Evolutionary conservation across 1,284 basidiomycete genomes (phyloP), one percentile per base, ranked within the genome.

Genomic region (Ustilago trichophora): DNA sequence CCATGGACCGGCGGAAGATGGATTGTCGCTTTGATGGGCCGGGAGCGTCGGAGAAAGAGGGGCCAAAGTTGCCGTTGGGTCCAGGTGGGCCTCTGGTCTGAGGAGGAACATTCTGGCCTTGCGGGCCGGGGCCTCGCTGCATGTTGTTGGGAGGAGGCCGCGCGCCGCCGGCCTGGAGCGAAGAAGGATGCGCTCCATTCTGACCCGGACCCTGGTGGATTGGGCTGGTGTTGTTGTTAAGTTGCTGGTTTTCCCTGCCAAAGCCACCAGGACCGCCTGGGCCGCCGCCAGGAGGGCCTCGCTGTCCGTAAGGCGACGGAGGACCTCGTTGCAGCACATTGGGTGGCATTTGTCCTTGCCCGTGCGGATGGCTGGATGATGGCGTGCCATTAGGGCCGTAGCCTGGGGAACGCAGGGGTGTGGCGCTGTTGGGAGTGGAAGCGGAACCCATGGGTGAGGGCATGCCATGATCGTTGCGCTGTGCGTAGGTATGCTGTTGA

Each of bases 1-100:
- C 71, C 66, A 73, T 60, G 32, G 66, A 70, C 29, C 73, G 38
- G 40, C 71, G 63, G 54, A 72, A 73, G 48, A 75, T 32, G 6
- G 58, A 65, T 26, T 69, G 72, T 6, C 65, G 53, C 26, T 71
- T 63, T 12, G 47, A 40, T 3, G 67, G 71, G 13, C 63, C 58
- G 6, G 51, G 58, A 10, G 59, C 49, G 13, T 73, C 58, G 0
- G 68, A 73, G 32, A 73, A 72, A 18, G 68, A 62, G 7, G 68
- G 63, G n/a, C 63, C 58, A 44, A 55, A 52, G 19, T 32, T 34
- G 13, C 52, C 36, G 35, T 44, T 38, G 27, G 51, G 36, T 16
- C 56, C 51, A 11, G 55, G 52, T 35, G 53, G 44, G 11, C 50
- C 63, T 19, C 56, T 43, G 19, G 27, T 37, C 4, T 24, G 45